Base-by-base conservation (phyloP, 306 rosid genomes). In the Cyamopsis tetragonoloba region DNA sequence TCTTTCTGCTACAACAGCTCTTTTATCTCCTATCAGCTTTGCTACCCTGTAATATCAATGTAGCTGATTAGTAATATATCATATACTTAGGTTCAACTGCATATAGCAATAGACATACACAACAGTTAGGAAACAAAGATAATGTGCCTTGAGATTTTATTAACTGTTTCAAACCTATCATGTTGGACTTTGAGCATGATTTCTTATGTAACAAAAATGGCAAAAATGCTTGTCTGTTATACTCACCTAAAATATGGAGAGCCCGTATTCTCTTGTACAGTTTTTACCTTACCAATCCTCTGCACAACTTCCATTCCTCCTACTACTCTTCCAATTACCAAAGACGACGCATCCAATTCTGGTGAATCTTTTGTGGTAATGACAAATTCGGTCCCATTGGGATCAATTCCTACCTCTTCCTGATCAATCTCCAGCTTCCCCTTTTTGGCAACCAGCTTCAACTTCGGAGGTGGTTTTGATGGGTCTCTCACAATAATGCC, bases 381-480 rank as follows among this genome's bases (percentile, higher is more conserved):
- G 62, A 82, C 80, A 39, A 92, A 89, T 71, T 92, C 96, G 1
- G 96, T 87, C 38, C 95, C 95, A 7, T 93, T 93, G 1, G 90
- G 97, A 17, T 79, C 85, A 1, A 31, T 39, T 32, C 93, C 87
- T 26, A 89, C 83, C 78, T 88, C 96, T 73, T 92, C 96, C 59
- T 89, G 73, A 72, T 87, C 93, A 72, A 93, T 84, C 87, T 86
- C 87, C 12, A 93, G 95, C 80, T 88, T 93, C 81, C 98, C 98
- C 53, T 61, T 6, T 63, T 80, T 74, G 0, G 97, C 96, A 20
- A 89, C 86, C 60, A 93, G 79, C 85, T 89, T 93, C 73, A 73
- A 38, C 79, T 89, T 88, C 0, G 96, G 91, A 1, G 93, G 89
- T 0, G 96, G 95, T 72, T 82, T 87, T 13, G 77, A 80, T 49